These are phyloP conservation scores for Laguncularia racemosa DNA, from an alignment of 345 rosid species.

Conservation along the genomic window DNA sequence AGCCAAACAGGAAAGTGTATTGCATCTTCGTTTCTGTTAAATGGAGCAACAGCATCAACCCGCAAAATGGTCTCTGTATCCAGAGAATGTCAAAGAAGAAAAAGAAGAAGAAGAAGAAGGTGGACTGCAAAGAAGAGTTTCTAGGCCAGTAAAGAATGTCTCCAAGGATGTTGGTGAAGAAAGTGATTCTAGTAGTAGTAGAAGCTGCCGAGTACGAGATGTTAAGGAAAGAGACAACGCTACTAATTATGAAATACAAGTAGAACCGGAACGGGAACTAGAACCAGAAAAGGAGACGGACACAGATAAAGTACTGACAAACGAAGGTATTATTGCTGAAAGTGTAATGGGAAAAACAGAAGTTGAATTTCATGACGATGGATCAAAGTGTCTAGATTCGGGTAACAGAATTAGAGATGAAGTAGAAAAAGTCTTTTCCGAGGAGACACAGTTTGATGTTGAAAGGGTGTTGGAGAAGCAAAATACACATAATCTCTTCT, in stretches of 20 bases:
- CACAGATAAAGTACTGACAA: background rate
- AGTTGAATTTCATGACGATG: background rate
- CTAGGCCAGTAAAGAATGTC: background rate
- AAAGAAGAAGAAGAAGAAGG: slow-evolving; percentile 1
- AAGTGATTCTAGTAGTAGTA: background rate
- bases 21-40: too few species aligned
- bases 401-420: slow-evolving; percentile 11
- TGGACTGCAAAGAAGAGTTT: slow-evolving; percentile 2
- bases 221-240: background rate
- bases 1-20: too few species aligned
- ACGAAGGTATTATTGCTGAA: background rate
- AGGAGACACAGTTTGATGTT: slow-evolving; percentile 42
- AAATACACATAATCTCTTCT: slow-evolving; percentile 63
- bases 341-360: background rate
- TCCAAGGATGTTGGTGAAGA: background rate
- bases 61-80: background rate
- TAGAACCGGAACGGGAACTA: background rate
- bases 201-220: background rate
- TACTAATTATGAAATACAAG: background rate
- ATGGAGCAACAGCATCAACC: too few species aligned
- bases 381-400: slow-evolving; percentile 2
- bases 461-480: slow-evolving; percentile 59
- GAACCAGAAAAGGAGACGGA: slow-evolving; percentile 1
- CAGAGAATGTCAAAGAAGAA: too few species aligned
- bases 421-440: slow-evolving; percentile 37